Percentiles rank a stretch among this genome's conserved stretches.
phyloP scores from a whole-genome alignment of 2,329 filamentous ascomycete genomes.

The Chrysoporthe puriensis region DNA sequence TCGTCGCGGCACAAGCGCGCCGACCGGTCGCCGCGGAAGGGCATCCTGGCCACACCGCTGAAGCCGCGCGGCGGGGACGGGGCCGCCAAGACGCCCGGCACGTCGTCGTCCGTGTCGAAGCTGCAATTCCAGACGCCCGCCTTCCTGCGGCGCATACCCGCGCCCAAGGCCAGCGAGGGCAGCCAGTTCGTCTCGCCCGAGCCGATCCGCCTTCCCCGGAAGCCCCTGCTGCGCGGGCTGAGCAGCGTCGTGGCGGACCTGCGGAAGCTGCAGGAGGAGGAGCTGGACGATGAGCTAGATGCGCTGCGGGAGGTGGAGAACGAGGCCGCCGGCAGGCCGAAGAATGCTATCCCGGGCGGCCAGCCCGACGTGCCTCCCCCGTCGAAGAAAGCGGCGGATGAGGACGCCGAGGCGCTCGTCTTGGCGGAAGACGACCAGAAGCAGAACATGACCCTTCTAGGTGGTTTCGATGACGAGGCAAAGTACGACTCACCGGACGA shows the following conservation, averaged over 20 bases:
- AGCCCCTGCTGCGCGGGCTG: constrained; percentile 68
- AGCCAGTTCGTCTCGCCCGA: constrained; percentile 51
- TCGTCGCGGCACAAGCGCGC: constrained; percentile 58
- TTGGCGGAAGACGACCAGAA: constrained; percentile 50
- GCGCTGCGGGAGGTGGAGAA: constrained; percentile 72
- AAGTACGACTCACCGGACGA: constrained; percentile 59
- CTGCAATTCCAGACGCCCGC: constrained; percentile 70
- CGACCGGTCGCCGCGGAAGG: constrained; percentile 22
- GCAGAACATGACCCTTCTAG: constrained; percentile 50
- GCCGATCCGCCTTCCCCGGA: constrained; percentile 58
- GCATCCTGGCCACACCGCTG: constrained; percentile 55
- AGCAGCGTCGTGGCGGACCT: constrained; percentile 75
- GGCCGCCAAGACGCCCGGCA: constrained; percentile 48
- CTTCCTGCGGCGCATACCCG: constrained; percentile 62
- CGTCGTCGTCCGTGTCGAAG: constrained; percentile 50
- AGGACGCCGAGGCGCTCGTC: constrained; percentile 39
- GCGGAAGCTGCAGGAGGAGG: constrained; percentile 70
- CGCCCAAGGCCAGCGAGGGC: constrained; percentile 61
- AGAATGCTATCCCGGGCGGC: constrained; percentile 18
- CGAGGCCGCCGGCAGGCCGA: constrained; percentile 38
- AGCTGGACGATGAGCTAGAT: constrained; percentile 74
- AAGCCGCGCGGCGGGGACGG: constrained; percentile 50
- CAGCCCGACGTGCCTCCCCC: neutral
- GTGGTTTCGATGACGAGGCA: constrained; percentile 67
- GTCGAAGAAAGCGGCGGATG: neutral